Conservation (phyloP, 805 yeast genomes). For the Metschnikowia colocasiae region DNA sequence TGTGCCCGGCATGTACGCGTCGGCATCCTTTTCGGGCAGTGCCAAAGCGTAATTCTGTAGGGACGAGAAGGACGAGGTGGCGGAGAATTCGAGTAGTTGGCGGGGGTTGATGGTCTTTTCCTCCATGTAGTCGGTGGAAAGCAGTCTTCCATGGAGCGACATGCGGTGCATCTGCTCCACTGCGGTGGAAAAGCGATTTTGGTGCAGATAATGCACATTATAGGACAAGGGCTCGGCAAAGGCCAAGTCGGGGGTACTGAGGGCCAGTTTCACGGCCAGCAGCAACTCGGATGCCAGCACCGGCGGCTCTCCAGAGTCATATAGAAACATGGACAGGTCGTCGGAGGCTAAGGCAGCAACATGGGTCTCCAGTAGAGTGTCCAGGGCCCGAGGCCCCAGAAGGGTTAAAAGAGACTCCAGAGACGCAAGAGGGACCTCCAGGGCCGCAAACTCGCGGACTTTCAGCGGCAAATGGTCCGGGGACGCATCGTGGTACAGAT, state of each 20-base stretch:
- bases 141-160: conserved; percentile 18
- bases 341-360: not conserved
- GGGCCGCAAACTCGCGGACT: not conserved
- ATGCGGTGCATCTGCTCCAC: conserved; percentile 27
- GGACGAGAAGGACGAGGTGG: not conserved
- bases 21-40: not conserved
- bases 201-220: conserved; percentile 13
- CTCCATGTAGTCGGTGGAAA: conserved; percentile 13
- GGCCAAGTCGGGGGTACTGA: conserved; percentile 9
- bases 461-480: not conserved
- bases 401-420: not conserved
- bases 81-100: conserved; percentile 19
- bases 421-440: not conserved
- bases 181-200: conserved; percentile 16
- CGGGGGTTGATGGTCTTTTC: conserved; percentile 34
- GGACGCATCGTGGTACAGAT: not conserved
- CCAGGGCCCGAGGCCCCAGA: not conserved
- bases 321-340: not conserved
- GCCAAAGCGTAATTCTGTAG: not conserved
- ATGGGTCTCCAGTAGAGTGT: not conserved
- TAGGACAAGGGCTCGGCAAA: conserved; percentile 10
- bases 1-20: not conserved
- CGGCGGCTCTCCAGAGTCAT: not conserved
- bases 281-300: not conserved
- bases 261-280: conserved; percentile 2